phyloP scores from a whole-genome alignment of 331 rosid species.

The Saraca asoca region DNA sequence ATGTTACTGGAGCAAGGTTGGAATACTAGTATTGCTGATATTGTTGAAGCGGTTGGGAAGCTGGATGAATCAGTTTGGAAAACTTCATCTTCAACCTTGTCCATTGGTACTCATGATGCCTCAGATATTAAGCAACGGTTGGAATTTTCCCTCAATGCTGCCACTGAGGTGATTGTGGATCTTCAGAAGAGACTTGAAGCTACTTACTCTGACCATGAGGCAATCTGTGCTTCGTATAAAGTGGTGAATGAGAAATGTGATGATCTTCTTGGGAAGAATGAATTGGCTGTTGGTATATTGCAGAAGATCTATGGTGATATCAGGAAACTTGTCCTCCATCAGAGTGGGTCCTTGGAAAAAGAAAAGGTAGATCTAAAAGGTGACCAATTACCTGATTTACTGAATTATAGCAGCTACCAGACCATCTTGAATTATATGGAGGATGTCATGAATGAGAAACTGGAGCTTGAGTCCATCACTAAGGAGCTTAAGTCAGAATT shows the following conservation, averaged over 20 bases:
- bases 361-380: conserved; percentile 41
- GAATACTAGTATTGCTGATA: conserved; percentile 51
- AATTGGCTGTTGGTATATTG: conserved; percentile 54
- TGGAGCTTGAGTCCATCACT: conserved; percentile 60
- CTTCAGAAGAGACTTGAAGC: conserved; percentile 65
- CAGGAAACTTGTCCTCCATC: conserved; percentile 47
- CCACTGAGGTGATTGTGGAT: conserved; percentile 63
- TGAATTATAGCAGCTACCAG: conserved; percentile 58
- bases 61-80: conserved; percentile 62
- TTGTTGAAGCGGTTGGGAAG: conserved; percentile 60
- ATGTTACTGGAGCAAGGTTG: conserved; percentile 63
- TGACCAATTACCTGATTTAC: conserved; percentile 56
- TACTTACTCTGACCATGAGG: conserved; percentile 51
- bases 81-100: conserved; percentile 31
- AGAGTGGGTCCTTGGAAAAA: conserved; percentile 53
- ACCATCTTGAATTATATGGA: conserved; percentile 56
- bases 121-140: conserved; percentile 38
- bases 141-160: conserved; percentile 59
- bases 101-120: conserved; percentile 32
- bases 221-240: conserved; percentile 45
- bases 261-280: conserved; percentile 65
- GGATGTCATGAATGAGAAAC: conserved; percentile 49
- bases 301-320: conserved; percentile 55
- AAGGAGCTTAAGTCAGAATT: conserved; percentile 63
- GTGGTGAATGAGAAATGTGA: conserved; percentile 58